Base-by-base conservation (phyloP, 2,329 filamentous ascomycete genomes). In the Celoporthe dispersa region DNA sequence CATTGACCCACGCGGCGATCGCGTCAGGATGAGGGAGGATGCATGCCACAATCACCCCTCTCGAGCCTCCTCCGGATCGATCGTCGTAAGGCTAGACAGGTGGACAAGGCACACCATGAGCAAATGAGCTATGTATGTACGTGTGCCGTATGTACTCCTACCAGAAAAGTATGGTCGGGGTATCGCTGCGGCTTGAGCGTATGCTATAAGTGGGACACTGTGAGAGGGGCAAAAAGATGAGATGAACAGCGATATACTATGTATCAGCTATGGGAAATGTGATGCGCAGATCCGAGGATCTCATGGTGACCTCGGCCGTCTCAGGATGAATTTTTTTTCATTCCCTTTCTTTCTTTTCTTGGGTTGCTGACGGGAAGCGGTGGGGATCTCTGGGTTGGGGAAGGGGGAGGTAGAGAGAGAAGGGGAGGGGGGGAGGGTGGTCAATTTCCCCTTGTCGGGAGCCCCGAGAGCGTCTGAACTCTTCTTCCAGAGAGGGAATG, bases 71-170 rank as follows among this genome's bases (percentile, higher is more conserved):
- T 48, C 28, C 16, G 31, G 63, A 25, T 65, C 22, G 57, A 60
- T 63, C 60, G n/a, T 65, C 63, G 11, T 65, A 65, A 33, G 63
- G 63, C 63, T 65, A 33, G 63, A 35, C 35, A 28, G 63, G 44
- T 22, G 44, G 44, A 48, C 22, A n/a, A 48, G 44, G 44, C 19
- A 22, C 19, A 22, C 22, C 44, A n/a, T 11, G 19, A 48, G 19
- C 22, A n/a, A 48, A 11, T 9, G 9, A 39, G 9, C n/a, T n/a
- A n/a, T n/a, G 35, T 41, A n/a, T 48, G 44, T 48, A 48, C 44
- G 22, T 11, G 44, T 48, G 3, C 22, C n/a, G 19, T n/a, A n/a
- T n/a, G 44, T 48, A n/a, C 44, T n/a, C 44, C 3, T n/a, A 8
- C 19, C 22, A 48, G 2, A 48, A n/a, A 25, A 39, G 16, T 55